These are phyloP conservation scores for Colletotrichum sp. DNA, from an alignment of 2,329 filamentous ascomycete genomes.

Conservation along the genomic window DNA sequence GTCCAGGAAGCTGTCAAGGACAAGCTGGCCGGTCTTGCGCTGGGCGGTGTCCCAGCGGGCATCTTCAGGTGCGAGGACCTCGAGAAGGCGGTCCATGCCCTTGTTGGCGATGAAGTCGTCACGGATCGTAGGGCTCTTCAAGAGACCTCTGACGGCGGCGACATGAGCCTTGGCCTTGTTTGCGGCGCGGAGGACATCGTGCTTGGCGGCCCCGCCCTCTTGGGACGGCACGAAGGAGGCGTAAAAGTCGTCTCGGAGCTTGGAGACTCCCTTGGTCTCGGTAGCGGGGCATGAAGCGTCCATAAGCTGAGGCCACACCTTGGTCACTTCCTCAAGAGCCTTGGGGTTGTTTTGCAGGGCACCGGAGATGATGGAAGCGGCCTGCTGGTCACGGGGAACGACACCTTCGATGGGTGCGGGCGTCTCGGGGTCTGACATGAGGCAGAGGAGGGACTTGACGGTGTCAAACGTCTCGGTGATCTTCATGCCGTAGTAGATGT, in stretches of 20 bases:
- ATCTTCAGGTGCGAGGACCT: slow-evolving; percentile 53
- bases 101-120: slow-evolving; percentile 57
- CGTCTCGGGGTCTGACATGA: slow-evolving; percentile 43
- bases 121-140: slow-evolving; percentile 58
- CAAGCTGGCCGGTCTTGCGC: slow-evolving; percentile 60
- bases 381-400: slow-evolving; percentile 51
- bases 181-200: slow-evolving; percentile 20
- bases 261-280: background rate
- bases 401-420: slow-evolving; percentile 23
- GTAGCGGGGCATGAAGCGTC: slow-evolving; percentile 36
- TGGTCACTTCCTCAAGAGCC: slow-evolving; percentile 56
- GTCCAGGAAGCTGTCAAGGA: slow-evolving; percentile 71
- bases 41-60: slow-evolving; percentile 54
- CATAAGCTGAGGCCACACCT: slow-evolving; percentile 49
- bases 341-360: slow-evolving; percentile 69
- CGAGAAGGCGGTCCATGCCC: slow-evolving; percentile 60
- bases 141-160: slow-evolving; percentile 57
- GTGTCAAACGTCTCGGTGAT: slow-evolving; percentile 60
- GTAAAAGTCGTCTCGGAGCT: slow-evolving; percentile 45
- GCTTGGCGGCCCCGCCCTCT: background rate
- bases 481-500: slow-evolving; percentile 72
- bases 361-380: slow-evolving; percentile 61
- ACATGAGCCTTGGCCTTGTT: slow-evolving; percentile 43
- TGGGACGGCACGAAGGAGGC: slow-evolving; percentile 37
- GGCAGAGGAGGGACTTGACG: slow-evolving; percentile 60